Conservation (phyloP, 495 filamentous ascomycete genomes). For the Talaromyces thailandensis region DNA sequence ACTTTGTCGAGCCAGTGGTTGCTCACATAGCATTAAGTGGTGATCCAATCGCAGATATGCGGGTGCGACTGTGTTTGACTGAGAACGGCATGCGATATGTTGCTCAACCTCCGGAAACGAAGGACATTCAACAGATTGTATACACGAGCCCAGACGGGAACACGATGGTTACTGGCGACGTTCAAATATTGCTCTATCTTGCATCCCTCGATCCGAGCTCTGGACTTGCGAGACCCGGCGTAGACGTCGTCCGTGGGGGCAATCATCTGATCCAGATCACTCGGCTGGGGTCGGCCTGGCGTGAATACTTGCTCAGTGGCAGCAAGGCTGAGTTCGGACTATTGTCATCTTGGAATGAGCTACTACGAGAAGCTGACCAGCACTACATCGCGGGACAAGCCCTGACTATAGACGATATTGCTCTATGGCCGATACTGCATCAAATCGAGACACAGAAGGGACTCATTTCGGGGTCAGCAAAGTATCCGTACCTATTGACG, state of each 20-base stretch:
- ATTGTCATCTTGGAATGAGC: conserved; percentile 41
- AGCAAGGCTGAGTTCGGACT: conserved; percentile 3
- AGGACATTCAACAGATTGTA: background rate
- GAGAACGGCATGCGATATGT: conserved; percentile 50
- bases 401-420: conserved; percentile 59
- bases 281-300: conserved; percentile 23
- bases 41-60: conserved; percentile 46
- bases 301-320: conserved; percentile 11
- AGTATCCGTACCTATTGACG: conserved; percentile 34
- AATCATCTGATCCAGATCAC: conserved; percentile 22
- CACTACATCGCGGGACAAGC: conserved; percentile 47
- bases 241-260: conserved; percentile 25
- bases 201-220: conserved; percentile 15
- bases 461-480: conserved; percentile 15
- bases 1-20: conserved; percentile 48
- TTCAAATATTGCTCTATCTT: conserved; percentile 23
- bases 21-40: conserved; percentile 43
- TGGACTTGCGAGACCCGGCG: conserved; percentile 17
- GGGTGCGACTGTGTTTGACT: conserved; percentile 46
- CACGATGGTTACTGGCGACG: conserved; percentile 21
- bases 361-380: conserved; percentile 22
- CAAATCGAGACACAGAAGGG: conserved; percentile 37
- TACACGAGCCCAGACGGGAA: conserved; percentile 21
- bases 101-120: conserved; percentile 7
- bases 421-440: conserved; percentile 61